Base-by-base conservation (phyloP, 1,139 yeast species). In the Pichiaceae sp. region DNA sequence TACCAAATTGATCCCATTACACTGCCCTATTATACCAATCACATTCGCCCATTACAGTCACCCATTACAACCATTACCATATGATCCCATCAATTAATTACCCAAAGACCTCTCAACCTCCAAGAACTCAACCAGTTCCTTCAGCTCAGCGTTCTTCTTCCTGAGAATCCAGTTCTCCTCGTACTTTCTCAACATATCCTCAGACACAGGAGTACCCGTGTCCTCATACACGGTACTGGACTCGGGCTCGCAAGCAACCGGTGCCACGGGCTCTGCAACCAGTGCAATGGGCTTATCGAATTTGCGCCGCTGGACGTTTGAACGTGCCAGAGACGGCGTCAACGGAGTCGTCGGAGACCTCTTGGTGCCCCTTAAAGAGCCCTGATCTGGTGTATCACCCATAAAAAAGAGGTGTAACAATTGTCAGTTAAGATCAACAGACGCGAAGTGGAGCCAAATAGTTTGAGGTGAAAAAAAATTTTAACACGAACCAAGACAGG, bases 281-380 rank as follows among this genome's bases (percentile, higher is more conserved):
- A 8, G 25, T 12, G 25, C 11, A 8, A 21, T 12, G 11, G 25
- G 25, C 25, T 21, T 21, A 8, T 8, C 25, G 25, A 7, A 9
- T n/a, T 8, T n/a, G 14, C 29, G 18, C 17, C 29, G 20, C 18
- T 26, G 16, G 15, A 23, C 36, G 29, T 34, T 29, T n/a, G 14
- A 17, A 7, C 32, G 12, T 17, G 14, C 17, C 19, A 27, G 11
- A 4, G 24, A 16, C 11, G 36, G 36, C 12, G 36, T 34, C n/a
- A 34, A 29, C 6, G 36, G 36, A 4, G 36, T 28, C 12, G 36
- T 29, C 4, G 32, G 36, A 7, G 32, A 29, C 17, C 36, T n/a
- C 17, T 34, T 34, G 12, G 14, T 14, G 7, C 31, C 36, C 24
- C 29, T 17, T 17, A 4, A 37, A 34, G 35, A 17, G 25, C n/a